Base-by-base conservation (phyloP, 768 basidiomycete genomes). In the Mycena chlorophos region DNA sequence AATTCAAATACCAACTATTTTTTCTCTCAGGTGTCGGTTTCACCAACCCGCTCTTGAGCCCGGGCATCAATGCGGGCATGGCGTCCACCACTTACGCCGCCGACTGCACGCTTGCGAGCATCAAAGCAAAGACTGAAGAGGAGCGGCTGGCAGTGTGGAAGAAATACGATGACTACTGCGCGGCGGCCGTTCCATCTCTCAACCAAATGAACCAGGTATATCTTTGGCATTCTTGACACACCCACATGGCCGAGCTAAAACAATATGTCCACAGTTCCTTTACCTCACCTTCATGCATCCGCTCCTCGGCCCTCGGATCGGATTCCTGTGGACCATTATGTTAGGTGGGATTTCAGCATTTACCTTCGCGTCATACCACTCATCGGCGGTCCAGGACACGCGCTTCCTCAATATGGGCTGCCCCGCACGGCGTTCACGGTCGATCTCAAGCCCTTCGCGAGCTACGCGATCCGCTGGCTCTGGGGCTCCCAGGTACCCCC, bases 201-300 rank as follows among this genome's bases (percentile, higher is more conserved):
- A 45, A 49, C 16, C 31, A 25, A 43, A 43, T 49, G 42, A 45
- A 49, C 25, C 37, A 43, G 17, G 52, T 49, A 49, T 17, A 14
- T 46, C 10, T 31, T 20, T 12, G 8, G 14, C 40, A 8, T 19
- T 8, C 40, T 22, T 10, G 34, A 37, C 40, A 42, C 8, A 6
- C n/a, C 40, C 20, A 8, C 20, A 16, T n/a, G n/a, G n/a, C n/a
- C n/a, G n/a, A n/a, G n/a, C n/a, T n/a, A n/a, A n/a, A n/a, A n/a
- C n/a, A 42, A 12, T 42, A 8, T 6, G 6, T 22, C 13, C 40
- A 27, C 30, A 58, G 57, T 58, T 58, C 57, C 57, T 58, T 30
- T 58, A 58, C 34, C 57, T 58, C n/a, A 54, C 53, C n/a, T 59
- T 59, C 37, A 55, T 59, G 57, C 57, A 59, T 30, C 57, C 57